phyloP scores from a whole-genome alignment of 2,329 filamentous ascomycete genomes.

The Neurospora sp. region DNA sequence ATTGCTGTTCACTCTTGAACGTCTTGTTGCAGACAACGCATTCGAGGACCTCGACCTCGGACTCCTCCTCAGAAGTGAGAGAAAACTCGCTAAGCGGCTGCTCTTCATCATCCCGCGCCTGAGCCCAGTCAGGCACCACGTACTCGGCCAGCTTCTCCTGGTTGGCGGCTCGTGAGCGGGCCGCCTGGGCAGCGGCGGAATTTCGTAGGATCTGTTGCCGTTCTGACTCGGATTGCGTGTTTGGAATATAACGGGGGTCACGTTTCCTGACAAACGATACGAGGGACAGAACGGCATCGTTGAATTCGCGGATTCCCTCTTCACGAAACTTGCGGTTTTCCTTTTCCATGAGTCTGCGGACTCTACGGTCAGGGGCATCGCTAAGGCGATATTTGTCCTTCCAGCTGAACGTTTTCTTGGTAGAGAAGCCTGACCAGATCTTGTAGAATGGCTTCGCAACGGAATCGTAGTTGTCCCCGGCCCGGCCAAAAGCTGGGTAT shows the following conservation, averaged over 20 bases:
- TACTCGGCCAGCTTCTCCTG: slow-evolving; percentile 60
- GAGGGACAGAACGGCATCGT: slow-evolving; percentile 79
- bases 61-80: slow-evolving; percentile 37
- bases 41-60: slow-evolving; percentile 51
- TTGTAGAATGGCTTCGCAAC: slow-evolving; percentile 74
- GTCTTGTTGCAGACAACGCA: slow-evolving; percentile 70
- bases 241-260: slow-evolving; percentile 74
- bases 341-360: slow-evolving; percentile 84
- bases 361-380: slow-evolving; percentile 77
- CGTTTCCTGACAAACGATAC: slow-evolving; percentile 85
- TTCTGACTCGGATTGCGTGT: slow-evolving; percentile 68
- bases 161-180: slow-evolving; percentile 71
- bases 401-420: slow-evolving; percentile 81
- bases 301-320: slow-evolving; percentile 77
- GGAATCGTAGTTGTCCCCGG: slow-evolving; percentile 65
- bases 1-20: slow-evolving; percentile 90
- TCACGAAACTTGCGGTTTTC: slow-evolving; percentile 83
- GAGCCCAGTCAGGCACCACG: slow-evolving; percentile 67
- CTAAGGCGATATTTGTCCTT: slow-evolving; percentile 74
- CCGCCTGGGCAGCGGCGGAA: slow-evolving; percentile 74
- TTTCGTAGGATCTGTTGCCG: slow-evolving; percentile 69
- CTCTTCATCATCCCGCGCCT: slow-evolving; percentile 45
- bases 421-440: slow-evolving; percentile 72
- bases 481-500: slow-evolving; percentile 76
- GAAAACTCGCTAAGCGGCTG: slow-evolving; percentile 46